Percentiles rank a stretch among this genome's conserved stretches.
Evolutionary conservation across 768 basidiomycete genomes (phyloP).

Genomic region (Auriscalpium vulgare): DNA sequence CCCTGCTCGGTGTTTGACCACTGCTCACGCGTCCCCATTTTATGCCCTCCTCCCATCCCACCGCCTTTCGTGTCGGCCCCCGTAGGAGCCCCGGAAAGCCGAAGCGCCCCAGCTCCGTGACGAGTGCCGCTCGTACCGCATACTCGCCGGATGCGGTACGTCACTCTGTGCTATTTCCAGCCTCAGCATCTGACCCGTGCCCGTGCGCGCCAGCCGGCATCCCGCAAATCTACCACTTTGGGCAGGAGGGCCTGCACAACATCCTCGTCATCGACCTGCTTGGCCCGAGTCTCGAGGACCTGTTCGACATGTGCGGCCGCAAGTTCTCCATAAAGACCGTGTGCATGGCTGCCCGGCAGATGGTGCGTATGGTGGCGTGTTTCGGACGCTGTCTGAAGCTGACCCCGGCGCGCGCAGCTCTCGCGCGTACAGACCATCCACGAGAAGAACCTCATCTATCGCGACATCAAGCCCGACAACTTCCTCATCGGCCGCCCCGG

Average conservation of each 20-base stretch:
- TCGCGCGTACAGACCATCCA: constrained; percentile 96
- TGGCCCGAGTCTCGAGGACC: constrained; percentile 92
- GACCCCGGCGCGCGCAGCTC: constrained; percentile 42
- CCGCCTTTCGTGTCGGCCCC: constrained; percentile 1
- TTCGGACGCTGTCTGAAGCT: not conserved
- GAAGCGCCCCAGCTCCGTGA: constrained; percentile 97
- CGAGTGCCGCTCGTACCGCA: constrained; percentile 96
- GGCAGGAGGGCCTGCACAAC: constrained; percentile 97
- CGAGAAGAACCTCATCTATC: constrained; percentile 98
- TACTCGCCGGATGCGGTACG: constrained; percentile 79
- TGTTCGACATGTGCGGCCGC: constrained; percentile 98
- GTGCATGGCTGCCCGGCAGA: constrained; percentile 97
- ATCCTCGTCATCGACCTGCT: constrained; percentile 97
- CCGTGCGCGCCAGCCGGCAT: constrained; percentile 65
- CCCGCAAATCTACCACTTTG: constrained; percentile 99
- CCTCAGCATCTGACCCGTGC: constrained; percentile 8
- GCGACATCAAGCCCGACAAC: constrained; percentile 99
- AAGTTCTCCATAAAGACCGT: constrained; percentile 98
- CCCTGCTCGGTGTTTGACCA: not conserved
- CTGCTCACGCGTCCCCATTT: constrained; percentile 2
- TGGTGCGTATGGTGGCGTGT: constrained; percentile 41
- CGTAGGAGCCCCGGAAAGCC: constrained; percentile 84
- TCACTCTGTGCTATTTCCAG: constrained; percentile 7
- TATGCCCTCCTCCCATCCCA: constrained; percentile 1
- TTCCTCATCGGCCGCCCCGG: constrained; percentile 93